Base-by-base conservation (phyloP, 1,284 basidiomycete species). In the Fomitopsis schrenkii region DNA sequence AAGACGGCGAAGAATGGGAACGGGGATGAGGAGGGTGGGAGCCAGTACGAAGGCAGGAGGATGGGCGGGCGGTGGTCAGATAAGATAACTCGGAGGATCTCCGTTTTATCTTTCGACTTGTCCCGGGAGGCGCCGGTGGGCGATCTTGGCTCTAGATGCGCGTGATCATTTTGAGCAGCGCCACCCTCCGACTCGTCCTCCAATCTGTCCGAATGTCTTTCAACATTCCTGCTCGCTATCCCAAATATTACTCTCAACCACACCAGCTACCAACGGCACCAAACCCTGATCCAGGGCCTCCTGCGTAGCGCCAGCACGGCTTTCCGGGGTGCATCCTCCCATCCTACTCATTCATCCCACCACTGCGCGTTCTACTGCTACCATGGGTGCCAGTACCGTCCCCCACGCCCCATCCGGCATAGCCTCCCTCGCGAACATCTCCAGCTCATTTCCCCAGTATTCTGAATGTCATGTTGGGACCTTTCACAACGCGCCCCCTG, bases 61-160 rank as follows among this genome's bases (percentile, higher is more conserved):
- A 59, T 63, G 61, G 62, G 66, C 63, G 64, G 60, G 63, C 59
- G 64, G 64, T 66, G 67, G 68, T 67, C 71, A 71, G 72, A 74
- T 74, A 70, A 74, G 72, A 74, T 74, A 70, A 66, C 59, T 60
- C 58, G 57, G 53, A 57, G 33, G 61, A 66, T 62, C 59, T 62
- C 55, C 60, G 52, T 64, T 67, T 64, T 67, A 67, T 67, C 65
- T 46, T 41, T 58, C 48, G 45, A 61, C 6, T 36, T 6, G 53
- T 14, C 33, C 42, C 59, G 59, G 59, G 28, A 41, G 54, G 33
- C 59, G 41, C 59, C 59, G 59, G n/a, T 41, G 26, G 30, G 22
- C 54, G 58, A 60, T 55, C 59, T 60, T 60, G 59, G 59, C 59
- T 35, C 19, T 22, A 22, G 40, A 19, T 33, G 45, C 59, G 53